phyloP scores from a whole-genome alignment of 257 asterid genomes.

The Leonotis leonurus region DNA sequence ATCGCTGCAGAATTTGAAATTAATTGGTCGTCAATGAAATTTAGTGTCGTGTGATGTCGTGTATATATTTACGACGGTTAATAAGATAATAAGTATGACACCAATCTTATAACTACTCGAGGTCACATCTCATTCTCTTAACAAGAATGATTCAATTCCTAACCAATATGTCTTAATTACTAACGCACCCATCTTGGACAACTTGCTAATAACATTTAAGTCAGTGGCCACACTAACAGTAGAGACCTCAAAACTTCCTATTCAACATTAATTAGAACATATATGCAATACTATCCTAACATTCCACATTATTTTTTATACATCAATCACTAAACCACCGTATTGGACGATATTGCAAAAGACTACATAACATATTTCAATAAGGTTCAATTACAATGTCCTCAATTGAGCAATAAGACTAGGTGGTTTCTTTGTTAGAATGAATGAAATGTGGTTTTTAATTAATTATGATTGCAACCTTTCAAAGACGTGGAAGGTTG shows the following conservation, averaged over 20 bases:
- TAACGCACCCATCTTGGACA: neutral
- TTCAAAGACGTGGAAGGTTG: too few relatives aligned
- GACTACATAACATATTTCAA: too few relatives aligned
- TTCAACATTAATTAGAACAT: too few relatives aligned
- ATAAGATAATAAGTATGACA: neutral
- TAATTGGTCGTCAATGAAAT: neutral
- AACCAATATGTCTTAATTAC: neutral
- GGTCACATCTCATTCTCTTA: neutral
- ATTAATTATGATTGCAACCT: too few relatives aligned
- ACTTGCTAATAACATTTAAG: neutral
- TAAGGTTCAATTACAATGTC: too few relatives aligned
- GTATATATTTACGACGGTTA: neutral
- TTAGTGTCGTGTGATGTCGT: neutral
- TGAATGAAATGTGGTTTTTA: too few relatives aligned
- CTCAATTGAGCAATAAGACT: too few relatives aligned
- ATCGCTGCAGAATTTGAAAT: slow-evolving; percentile 28
- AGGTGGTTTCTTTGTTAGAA: too few relatives aligned
- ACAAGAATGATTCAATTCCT: neutral
- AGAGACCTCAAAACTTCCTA: neutral
- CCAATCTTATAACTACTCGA: neutral
- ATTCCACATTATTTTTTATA: too few relatives aligned
- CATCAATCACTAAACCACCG: neutral
- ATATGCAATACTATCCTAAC: too few relatives aligned
- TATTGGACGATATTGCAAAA: too few relatives aligned
- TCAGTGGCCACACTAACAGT: neutral